Conservation (phyloP, 2,329 filamentous ascomycete species). For the Sclerotinia sclerotiorum region DNA sequence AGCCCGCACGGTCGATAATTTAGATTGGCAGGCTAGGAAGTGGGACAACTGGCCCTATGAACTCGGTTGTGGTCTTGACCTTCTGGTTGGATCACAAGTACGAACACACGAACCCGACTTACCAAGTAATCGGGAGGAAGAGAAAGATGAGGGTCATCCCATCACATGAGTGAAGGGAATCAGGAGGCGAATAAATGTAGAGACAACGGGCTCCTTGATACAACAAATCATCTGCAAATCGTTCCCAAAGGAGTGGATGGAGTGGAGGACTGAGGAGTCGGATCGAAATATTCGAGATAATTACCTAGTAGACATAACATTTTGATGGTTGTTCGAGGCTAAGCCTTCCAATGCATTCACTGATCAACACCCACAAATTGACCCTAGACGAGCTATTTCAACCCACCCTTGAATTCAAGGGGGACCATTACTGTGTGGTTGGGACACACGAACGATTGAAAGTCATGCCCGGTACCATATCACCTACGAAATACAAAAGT, state of each 20-base stretch:
- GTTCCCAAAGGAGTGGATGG: not conserved
- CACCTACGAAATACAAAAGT: not conserved
- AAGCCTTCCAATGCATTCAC: slow-evolving; percentile 20
- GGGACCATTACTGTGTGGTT: not conserved
- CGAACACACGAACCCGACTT: slow-evolving; percentile 3
- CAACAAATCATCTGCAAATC: slow-evolving; percentile 2
- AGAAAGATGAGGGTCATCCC: not conserved
- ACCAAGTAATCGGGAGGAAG: slow-evolving; percentile 10
- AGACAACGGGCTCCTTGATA: not conserved
- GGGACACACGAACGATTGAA: not conserved
- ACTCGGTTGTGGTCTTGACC: slow-evolving; percentile 13
- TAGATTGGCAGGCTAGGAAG: slow-evolving; percentile 17
- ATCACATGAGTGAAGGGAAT: not conserved
- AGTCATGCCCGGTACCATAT: not conserved
- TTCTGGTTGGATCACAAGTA: slow-evolving; percentile 14
- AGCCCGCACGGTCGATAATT: slow-evolving; percentile 13
- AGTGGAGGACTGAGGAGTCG: slow-evolving; percentile 1
- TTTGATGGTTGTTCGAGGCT: slow-evolving; percentile 7
- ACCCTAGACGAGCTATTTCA: not conserved
- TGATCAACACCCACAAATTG: slow-evolving; percentile 19
- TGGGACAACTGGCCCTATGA: slow-evolving; percentile 19
- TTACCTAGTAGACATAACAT: not conserved
- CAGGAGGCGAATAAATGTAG: not conserved
- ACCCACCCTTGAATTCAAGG: not conserved
- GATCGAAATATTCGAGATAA: not conserved